These are phyloP conservation scores for Punica granatum DNA, from an alignment of 345 rosid species.

Conservation along the genomic window DNA sequence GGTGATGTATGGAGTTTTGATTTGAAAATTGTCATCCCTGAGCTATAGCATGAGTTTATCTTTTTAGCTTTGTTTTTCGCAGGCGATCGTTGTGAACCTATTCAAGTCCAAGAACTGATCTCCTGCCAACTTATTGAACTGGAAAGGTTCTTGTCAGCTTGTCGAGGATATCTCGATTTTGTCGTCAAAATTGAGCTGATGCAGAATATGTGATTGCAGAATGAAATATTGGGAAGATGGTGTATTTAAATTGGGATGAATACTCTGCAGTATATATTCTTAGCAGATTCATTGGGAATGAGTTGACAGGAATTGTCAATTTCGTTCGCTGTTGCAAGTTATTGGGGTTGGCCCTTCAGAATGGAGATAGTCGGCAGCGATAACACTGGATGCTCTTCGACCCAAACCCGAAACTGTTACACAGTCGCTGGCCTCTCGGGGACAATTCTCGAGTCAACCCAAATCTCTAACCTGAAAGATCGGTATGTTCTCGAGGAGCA, in stretches of 20 bases:
- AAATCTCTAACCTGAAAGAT: slow-evolving; percentile 52
- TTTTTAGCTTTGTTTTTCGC: not conserved
- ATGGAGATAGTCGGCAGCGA: slow-evolving; percentile 40
- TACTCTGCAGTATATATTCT: not conserved
- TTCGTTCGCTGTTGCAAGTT: slow-evolving; percentile 5
- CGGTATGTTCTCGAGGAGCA: slow-evolving; percentile 57
- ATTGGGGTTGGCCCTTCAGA: slow-evolving; percentile 20
- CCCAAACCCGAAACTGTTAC: slow-evolving; percentile 31
- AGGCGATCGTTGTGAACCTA: not conserved
- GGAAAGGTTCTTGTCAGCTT: not conserved
- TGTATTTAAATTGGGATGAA: not conserved
- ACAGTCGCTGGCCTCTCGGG: slow-evolving; percentile 35
- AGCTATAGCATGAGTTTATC: not conserved
- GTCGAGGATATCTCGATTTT: not conserved
- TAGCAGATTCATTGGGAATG: not conserved
- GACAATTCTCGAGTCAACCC: slow-evolving; percentile 45
- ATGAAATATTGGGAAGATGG: not conserved
- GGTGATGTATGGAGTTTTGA: too few species aligned
- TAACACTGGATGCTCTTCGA: slow-evolving; percentile 19
- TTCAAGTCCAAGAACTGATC: not conserved
- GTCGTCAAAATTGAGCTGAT: not conserved
- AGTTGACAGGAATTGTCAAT: not conserved
- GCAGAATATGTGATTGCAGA: not conserved
- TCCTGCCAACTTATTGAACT: too few species aligned
- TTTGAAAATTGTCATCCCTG: not conserved